phyloP scores from a whole-genome alignment of 2,329 filamentous ascomycete genomes.

The Apiospora hydei region DNA sequence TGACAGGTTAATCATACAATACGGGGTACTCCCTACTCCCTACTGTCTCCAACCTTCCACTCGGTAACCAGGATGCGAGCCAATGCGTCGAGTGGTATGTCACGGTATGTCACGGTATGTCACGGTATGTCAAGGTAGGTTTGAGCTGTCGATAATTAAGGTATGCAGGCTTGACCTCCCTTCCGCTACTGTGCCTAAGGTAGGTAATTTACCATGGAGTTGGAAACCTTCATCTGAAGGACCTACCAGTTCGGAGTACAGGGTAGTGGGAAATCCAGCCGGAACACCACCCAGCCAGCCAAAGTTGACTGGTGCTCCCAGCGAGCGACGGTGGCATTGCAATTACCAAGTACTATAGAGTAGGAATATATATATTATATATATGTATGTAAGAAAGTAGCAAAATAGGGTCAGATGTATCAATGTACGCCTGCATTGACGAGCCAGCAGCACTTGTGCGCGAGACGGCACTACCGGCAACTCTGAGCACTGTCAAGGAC shows the following conservation, averaged over 20 bases:
- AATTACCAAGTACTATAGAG: too few relatives aligned
- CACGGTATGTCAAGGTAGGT: neutral
- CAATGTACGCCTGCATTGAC: too few relatives aligned
- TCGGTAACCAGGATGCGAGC: neutral
- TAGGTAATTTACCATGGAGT: neutral
- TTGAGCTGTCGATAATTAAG: neutral
- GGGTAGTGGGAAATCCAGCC: neutral
- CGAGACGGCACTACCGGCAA: neutral
- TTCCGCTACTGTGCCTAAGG: neutral
- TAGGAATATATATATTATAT: too few relatives aligned
- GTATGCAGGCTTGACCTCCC: neutral
- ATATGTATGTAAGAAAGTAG: too few relatives aligned
- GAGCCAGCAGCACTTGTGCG: neutral
- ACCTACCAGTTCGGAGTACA: neutral
- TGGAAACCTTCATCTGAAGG: neutral
- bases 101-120: neutral
- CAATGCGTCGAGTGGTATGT: too few relatives aligned
- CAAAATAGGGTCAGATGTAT: too few relatives aligned
- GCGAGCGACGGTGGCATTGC: too few relatives aligned
- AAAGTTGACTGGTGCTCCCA: too few relatives aligned
- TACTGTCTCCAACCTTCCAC: neutral
- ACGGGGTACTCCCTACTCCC: neutral
- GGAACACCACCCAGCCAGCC: neutral
- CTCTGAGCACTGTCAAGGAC: neutral
- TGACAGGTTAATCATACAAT: conserved; percentile 10